Evolutionary conservation across 441 rosid genomes (phyloP).

Genomic region (Eutrema salsugineum): DNA sequence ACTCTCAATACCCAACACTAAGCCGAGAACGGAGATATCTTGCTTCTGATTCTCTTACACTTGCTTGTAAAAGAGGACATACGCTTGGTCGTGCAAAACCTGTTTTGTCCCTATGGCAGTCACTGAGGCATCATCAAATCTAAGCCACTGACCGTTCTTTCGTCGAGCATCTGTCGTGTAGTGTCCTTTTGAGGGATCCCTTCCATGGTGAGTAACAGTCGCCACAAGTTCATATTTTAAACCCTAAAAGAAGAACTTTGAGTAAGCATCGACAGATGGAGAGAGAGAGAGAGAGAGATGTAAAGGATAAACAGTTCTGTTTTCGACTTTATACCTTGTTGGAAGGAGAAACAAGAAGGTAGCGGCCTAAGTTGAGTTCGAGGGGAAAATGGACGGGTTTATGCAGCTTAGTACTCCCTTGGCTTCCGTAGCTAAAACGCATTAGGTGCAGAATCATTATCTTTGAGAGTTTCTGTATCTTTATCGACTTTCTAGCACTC

Average conservation of each 20-base stretch:
- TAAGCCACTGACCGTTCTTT: slow-evolving; percentile 77
- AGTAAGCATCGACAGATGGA: not conserved
- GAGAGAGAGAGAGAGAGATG: not conserved
- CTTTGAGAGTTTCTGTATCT: slow-evolving; percentile 81
- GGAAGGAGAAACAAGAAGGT: slow-evolving; percentile 60
- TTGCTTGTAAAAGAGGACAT: slow-evolving; percentile 89
- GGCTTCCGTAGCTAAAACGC: slow-evolving; percentile 95
- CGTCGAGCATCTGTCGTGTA: slow-evolving; percentile 82
- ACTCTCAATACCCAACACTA: not conserved
- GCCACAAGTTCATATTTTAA: slow-evolving; percentile 92
- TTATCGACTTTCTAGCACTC: slow-evolving; percentile 75
- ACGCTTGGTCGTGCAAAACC: slow-evolving; percentile 93
- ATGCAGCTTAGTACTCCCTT: slow-evolving; percentile 87
- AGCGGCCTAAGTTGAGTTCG: slow-evolving; percentile 61
- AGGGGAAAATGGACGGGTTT: slow-evolving; percentile 91
- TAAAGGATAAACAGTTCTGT: not conserved
- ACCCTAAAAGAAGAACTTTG: slow-evolving; percentile 42
- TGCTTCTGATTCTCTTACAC: slow-evolving; percentile 36
- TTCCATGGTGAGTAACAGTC: slow-evolving; percentile 88
- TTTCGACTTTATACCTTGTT: slow-evolving; percentile 45
- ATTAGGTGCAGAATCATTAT: slow-evolving; percentile 88
- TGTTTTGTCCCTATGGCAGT: slow-evolving; percentile 53
- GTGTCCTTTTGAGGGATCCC: slow-evolving; percentile 94
- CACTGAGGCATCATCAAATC: slow-evolving; percentile 85
- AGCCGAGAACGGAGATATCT: not conserved